Conservation (phyloP, 1,284 basidiomycete species). For the Cutaneotrichosporon mucoides region DNA sequence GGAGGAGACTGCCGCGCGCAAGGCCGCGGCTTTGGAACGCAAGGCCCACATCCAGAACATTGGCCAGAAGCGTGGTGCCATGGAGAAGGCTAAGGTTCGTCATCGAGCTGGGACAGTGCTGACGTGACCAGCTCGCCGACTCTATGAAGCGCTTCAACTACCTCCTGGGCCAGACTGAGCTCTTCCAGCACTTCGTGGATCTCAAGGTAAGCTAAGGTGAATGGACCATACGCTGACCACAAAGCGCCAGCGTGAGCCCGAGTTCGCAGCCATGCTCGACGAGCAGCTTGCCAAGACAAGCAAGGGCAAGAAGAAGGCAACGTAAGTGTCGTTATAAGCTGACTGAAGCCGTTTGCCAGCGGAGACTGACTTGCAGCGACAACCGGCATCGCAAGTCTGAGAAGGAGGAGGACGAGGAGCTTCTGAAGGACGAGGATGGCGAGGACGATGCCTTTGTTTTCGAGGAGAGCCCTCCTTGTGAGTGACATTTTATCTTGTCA, state of each 20-base stretch:
- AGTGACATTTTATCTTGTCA: slow-evolving; percentile 33
- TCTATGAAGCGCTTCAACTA: slow-evolving; percentile 94
- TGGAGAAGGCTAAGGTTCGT: slow-evolving; percentile 47
- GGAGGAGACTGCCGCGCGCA: slow-evolving; percentile 31
- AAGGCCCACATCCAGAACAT: slow-evolving; percentile 44
- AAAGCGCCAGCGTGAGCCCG: slow-evolving; percentile 83
- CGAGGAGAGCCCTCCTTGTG: slow-evolving; percentile 85
- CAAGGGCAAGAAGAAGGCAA: slow-evolving; percentile 65
- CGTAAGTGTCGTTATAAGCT: slow-evolving; percentile 51
- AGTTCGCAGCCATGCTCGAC: slow-evolving; percentile 86
- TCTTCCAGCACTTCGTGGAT: slow-evolving; percentile 94
- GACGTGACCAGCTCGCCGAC: slow-evolving; percentile 66
- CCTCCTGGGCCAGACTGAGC: slow-evolving; percentile 87
- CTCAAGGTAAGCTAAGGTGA: slow-evolving; percentile 63
- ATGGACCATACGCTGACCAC: slow-evolving; percentile 7
- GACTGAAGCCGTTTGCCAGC: no score
- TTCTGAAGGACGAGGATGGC: slow-evolving; percentile 77
- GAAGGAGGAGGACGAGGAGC: slow-evolving; percentile 95
- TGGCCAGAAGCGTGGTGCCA: slow-evolving; percentile 37
- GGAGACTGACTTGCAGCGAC: slow-evolving; percentile 51
- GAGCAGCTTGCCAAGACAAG: slow-evolving; percentile 62
- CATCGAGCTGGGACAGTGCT: background rate
- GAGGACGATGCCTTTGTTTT: slow-evolving; percentile 84
- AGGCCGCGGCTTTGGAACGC: slow-evolving; percentile 39
- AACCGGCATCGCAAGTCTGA: slow-evolving; percentile 90